Evolutionary conservation across 2,329 filamentous ascomycete species (phyloP), one percentile per base, ranked within the genome.

Genomic region (Curvularia lunata): DNA sequence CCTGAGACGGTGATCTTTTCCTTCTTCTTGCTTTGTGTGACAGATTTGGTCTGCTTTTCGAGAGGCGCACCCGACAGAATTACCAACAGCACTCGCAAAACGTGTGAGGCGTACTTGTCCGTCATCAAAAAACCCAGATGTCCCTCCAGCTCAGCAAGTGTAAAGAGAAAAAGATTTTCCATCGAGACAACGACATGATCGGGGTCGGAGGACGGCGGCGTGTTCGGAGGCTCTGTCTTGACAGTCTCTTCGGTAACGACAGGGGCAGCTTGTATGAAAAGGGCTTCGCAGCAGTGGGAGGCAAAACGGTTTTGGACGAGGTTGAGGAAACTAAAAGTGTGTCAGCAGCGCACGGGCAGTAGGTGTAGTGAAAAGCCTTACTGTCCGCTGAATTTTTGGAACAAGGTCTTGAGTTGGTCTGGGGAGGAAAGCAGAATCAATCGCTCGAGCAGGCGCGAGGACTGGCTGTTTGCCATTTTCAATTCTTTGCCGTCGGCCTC

Each of bases 281-380:
- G 84, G 25, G 91, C 91, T 79, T 99, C 95, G 75, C 93, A 97
- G 79, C 94, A 98, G 80, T 99, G 95, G 59, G 93, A 96, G 5
- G 95, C 95, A 71, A 99, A 99, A 18, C 95, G 90, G 79, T 99
- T 95, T 75, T 96, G 93, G 50, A 97, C 88, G 27, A 99, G 85
- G 68, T 93, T 89, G 57, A 94, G 81, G 77, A 98, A 96, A 77
- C 83, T 85, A 66, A 34, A 37, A 32, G 37, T 6, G 46, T 64
- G 67, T 66, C 59, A 66, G 59, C 45, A 38, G n/a, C 8, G 37
- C 23, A 10, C 12, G 42, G 18, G 19, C 27, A 50, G 46, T 28
- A 59, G 34, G 48, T 19, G 46, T 37, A 27, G 21, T 7, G 6
- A 42, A 30, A 40, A 18, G 12, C 80, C 82, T 62, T 74, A 85